A percentile compares a stretch with the other conserved stretches of the same genome.
Evolutionary conservation across 139 green algal species (phyloP).

Genomic region (Closterium sp.): DNA sequence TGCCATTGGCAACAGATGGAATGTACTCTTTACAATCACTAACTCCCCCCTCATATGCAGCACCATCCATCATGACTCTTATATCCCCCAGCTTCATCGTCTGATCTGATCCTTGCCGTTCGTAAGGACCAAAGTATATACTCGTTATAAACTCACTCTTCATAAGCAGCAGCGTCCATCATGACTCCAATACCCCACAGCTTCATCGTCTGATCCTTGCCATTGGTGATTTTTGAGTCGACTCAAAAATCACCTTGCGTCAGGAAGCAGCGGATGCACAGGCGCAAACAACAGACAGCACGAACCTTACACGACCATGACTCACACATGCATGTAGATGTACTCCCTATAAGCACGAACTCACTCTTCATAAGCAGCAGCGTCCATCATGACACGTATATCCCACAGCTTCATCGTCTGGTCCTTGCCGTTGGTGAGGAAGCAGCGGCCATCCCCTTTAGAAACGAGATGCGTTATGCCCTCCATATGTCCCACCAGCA

Average conservation of each 20-base stretch:
- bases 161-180: constrained; percentile 1
- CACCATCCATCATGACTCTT: constrained; percentile 52
- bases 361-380: background rate
- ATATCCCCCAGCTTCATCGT: constrained; percentile 91
- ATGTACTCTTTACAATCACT: too few relatives aligned
- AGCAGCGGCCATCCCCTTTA: constrained; percentile 64
- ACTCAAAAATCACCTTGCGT: too few relatives aligned
- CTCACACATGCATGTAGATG: too few relatives aligned
- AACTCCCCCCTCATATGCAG: background rate
- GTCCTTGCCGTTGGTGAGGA: constrained; percentile 94
- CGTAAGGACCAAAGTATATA: constrained; percentile 69
- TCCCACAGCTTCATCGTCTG: constrained; percentile 95
- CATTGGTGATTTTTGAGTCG: too few relatives aligned
- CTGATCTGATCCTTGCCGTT: constrained; percentile 98
- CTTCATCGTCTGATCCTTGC: constrained; percentile 93
- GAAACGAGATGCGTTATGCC: constrained; percentile 84
- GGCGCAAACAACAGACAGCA: background rate
- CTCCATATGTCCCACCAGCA: constrained; percentile 88
- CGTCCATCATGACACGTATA: constrained; percentile 59
- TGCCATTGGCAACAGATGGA: too few relatives aligned
- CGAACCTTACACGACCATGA: too few relatives aligned
- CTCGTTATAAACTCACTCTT: background rate
- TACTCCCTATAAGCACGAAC: too few relatives aligned
- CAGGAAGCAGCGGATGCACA: too few relatives aligned
- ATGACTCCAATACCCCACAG: constrained; percentile 85